These are phyloP conservation scores for Cryphonectria parasitica DNA, from an alignment of 2,329 filamentous ascomycete species.

Conservation along the genomic window DNA sequence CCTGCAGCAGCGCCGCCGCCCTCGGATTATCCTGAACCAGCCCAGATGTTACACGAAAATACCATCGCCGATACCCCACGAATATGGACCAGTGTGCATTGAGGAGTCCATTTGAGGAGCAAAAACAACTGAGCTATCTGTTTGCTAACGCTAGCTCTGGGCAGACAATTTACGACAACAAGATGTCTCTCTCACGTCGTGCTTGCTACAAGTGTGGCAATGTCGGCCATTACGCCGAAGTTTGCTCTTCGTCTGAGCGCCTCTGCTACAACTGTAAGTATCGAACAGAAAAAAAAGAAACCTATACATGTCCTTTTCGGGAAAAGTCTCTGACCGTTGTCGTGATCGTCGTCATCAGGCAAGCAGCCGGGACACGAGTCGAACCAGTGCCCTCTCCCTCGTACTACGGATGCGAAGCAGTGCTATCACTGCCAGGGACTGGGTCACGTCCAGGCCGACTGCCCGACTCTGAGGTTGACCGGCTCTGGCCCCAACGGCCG, in stretches of 20 bases:
- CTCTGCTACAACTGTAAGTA: constrained; percentile 98
- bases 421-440: constrained; percentile 99
- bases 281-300: background rate
- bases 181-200: constrained; percentile 80
- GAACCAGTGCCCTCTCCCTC: constrained; percentile 93
- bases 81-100: constrained; percentile 31
- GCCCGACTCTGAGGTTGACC: constrained; percentile 91
- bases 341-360: constrained; percentile 49
- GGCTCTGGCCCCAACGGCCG: constrained; percentile 76
- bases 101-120: background rate
- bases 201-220: constrained; percentile 86
- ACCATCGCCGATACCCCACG: constrained; percentile 10
- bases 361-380: constrained; percentile 97
- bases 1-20: background rate
- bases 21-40: background rate
- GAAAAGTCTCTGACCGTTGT: constrained; percentile 31
- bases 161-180: constrained; percentile 38
- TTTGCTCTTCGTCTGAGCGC: constrained; percentile 96
- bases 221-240: constrained; percentile 81
- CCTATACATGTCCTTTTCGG: background rate
- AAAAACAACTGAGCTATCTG: no score
- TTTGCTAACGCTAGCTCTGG: background rate
- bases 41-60: background rate
- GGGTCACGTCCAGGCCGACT: constrained; percentile 97
- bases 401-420: constrained; percentile 98